These are phyloP conservation scores for Volvariella volvacea DNA, from an alignment of 1,284 basidiomycete species.

Conservation along the genomic window DNA sequence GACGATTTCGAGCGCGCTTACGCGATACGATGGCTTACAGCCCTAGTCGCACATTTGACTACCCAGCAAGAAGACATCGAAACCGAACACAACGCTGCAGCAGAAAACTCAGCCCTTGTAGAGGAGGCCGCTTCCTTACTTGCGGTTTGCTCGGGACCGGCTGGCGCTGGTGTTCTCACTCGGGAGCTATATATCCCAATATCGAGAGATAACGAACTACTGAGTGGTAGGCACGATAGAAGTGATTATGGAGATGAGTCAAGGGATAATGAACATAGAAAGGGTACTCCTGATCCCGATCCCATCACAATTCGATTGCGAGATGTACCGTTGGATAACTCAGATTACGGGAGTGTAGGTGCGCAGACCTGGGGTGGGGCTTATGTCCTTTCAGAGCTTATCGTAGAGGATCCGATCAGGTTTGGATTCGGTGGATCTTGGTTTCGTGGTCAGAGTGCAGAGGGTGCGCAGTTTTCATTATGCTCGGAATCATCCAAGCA, in stretches of 20 bases:
- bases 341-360: constrained; percentile 74
- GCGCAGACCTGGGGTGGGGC: constrained; percentile 91
- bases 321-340: constrained; percentile 69
- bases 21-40: constrained; percentile 65
- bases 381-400: constrained; percentile 75
- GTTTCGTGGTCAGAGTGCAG: too few relatives aligned
- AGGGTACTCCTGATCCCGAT: background rate
- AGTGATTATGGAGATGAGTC: background rate
- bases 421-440: constrained; percentile 37
- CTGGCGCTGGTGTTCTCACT: constrained; percentile 38
- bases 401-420: constrained; percentile 49
- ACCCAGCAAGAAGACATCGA: constrained; percentile 7
- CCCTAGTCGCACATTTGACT: constrained; percentile 36
- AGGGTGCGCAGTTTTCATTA: too few relatives aligned
- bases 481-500: too few relatives aligned
- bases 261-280: too few relatives aligned
- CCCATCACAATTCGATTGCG: constrained; percentile 44
- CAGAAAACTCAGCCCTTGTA: constrained; percentile 21
- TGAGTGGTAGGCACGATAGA: constrained; percentile 3
- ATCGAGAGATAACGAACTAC: too few relatives aligned
- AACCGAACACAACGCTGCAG: constrained; percentile 5
- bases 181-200: constrained; percentile 27
- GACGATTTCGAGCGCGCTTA: constrained; percentile 67
- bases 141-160: constrained; percentile 56
- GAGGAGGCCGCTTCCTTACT: constrained; percentile 58